A percentile compares a stretch with the other conserved stretches of the same genome.
phyloP scores from a whole-genome alignment of 2,329 filamentous ascomycete genomes.

The Trichoderma sp. region DNA sequence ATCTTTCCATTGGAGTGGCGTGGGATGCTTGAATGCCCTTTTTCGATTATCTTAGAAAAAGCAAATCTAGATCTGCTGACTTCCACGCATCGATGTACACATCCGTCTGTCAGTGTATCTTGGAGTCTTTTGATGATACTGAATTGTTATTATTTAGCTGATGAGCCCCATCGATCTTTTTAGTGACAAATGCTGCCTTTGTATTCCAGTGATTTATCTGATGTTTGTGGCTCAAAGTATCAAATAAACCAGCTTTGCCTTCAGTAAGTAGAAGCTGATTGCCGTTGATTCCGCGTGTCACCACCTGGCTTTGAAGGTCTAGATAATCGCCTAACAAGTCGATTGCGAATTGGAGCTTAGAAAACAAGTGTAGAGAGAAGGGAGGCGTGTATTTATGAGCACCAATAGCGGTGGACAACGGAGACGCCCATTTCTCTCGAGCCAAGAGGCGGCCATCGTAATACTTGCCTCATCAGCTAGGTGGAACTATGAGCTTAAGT shows the following conservation, averaged over 20 bases:
- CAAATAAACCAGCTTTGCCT: background rate
- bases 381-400: background rate
- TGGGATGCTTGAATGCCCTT: slow-evolving; percentile 1
- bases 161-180: background rate
- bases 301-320: background rate
- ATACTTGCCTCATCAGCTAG: slow-evolving; percentile 26
- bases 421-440: background rate
- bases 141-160: background rate
- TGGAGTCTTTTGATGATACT: background rate
- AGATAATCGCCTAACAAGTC: background rate
- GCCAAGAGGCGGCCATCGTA: slow-evolving; percentile 16
- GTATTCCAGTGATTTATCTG: background rate
- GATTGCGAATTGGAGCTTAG: background rate
- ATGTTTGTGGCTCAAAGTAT: background rate
- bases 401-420: background rate
- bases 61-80: background rate
- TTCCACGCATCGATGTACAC: background rate
- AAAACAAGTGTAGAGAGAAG: background rate
- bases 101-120: background rate
- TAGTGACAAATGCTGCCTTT: background rate
- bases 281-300: background rate
- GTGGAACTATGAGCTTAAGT: background rate
- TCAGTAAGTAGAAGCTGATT: background rate
- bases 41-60: background rate
- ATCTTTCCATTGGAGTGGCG: slow-evolving; percentile 4